These are phyloP conservation scores for Hygrophoropsis aurantiaca DNA, from an alignment of 768 basidiomycete genomes.

Conservation along the genomic window DNA sequence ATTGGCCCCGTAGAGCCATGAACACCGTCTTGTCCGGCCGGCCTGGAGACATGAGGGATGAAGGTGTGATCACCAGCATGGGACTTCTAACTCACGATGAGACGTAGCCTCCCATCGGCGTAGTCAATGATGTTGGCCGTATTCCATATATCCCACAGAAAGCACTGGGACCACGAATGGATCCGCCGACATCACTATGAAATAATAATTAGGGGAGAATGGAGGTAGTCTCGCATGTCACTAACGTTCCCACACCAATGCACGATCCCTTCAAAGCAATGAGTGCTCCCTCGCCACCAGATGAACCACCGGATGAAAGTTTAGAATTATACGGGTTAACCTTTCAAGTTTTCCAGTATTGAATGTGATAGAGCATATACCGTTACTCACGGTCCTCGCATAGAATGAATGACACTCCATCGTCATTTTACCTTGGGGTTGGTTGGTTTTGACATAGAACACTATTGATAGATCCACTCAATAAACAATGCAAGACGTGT, in stretches of 20 bases:
- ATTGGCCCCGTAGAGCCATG: not conserved
- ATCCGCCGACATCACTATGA: conserved; percentile 31
- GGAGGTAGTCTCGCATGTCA: conserved; percentile 27
- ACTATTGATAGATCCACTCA: conserved; percentile 25
- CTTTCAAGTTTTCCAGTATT: conserved; percentile 15
- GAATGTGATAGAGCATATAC: conserved; percentile 8
- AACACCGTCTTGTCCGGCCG: not conserved
- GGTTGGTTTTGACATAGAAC: conserved; percentile 44
- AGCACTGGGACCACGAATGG: conserved; percentile 38
- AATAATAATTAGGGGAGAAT: too few relatives aligned
- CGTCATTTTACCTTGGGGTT: conserved; percentile 42
- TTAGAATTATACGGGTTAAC: conserved; percentile 45
- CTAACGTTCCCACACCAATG: conserved; percentile 42
- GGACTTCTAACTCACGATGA: conserved; percentile 17
- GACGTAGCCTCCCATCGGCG: conserved; percentile 16
- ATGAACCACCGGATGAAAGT: conserved; percentile 49
- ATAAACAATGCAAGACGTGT: conserved; percentile 14
- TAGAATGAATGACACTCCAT: conserved; percentile 26
- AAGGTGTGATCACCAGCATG: not conserved
- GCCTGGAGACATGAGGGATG: not conserved
- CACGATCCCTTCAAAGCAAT: conserved; percentile 46
- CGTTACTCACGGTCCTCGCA: conserved; percentile 22
- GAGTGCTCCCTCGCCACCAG: conserved; percentile 51
- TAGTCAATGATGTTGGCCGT: conserved; percentile 35
- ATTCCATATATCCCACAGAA: conserved; percentile 41